phyloP scores from a whole-genome alignment of 2,329 filamentous ascomycete species.

The Dendrostoma leiphaemia region DNA sequence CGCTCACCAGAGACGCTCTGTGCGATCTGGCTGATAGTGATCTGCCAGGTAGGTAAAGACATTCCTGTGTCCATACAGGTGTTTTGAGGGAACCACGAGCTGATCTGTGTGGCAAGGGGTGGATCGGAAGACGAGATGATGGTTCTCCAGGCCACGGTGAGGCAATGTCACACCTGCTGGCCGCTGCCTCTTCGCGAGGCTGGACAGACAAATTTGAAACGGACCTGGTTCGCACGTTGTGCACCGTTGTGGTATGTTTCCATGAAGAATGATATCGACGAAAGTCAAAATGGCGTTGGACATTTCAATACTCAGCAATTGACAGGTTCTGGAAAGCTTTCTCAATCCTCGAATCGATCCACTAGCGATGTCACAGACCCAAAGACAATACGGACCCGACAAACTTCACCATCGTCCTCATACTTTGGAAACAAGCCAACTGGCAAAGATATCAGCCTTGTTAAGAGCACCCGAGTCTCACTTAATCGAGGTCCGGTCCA shows the following conservation, averaged over 20 bases:
- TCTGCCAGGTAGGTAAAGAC: slow-evolving; percentile 30
- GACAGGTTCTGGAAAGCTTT: slow-evolving; percentile 33
- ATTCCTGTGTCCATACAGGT: not conserved
- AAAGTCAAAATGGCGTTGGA: too few species aligned
- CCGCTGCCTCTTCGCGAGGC: slow-evolving; percentile 23
- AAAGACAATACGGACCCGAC: not conserved
- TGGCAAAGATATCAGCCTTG: slow-evolving; percentile 5
- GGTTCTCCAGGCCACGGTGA: slow-evolving; percentile 29
- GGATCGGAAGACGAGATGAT: slow-evolving; percentile 28
- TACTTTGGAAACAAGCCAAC: not conserved
- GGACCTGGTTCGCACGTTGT: slow-evolving; percentile 29
- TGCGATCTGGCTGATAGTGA: slow-evolving; percentile 35
- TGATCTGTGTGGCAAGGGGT: too few species aligned
- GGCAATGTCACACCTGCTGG: slow-evolving; percentile 31
- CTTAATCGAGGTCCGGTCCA: slow-evolving; percentile 3
- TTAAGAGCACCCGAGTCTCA: not conserved
- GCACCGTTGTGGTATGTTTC: slow-evolving; percentile 30
- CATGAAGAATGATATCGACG: too few species aligned
- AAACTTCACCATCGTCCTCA: slow-evolving; percentile 2
- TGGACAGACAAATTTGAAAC: slow-evolving; percentile 27
- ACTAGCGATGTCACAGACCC: slow-evolving; percentile 8
- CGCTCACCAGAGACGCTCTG: slow-evolving; percentile 33
- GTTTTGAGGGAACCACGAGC: too few species aligned
- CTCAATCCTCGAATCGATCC: slow-evolving; percentile 26
- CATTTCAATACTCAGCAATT: not conserved